Base-by-base conservation (phyloP, 2,329 filamentous ascomycete genomes). In the Fusarium succisae region DNA sequence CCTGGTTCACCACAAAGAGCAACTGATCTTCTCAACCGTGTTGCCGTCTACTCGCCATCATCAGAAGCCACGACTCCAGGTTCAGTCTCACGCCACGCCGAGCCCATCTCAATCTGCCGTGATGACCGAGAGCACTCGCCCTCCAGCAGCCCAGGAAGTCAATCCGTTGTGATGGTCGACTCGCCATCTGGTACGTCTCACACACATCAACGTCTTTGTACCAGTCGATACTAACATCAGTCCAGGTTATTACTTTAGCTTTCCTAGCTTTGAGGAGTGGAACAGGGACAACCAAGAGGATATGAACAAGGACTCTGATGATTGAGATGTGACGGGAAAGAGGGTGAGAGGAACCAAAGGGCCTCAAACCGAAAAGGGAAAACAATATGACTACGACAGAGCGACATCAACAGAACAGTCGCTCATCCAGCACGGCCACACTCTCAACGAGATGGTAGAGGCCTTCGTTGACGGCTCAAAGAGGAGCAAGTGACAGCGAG, bases 181-280 rank as follows among this genome's bases (percentile, higher is more conserved):
- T 79, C 79, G 22, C 78, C 76, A 44, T 78, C 78, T 56, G 79
- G 79, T 79, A 72, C 44, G 66, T 38, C 38, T 68, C 37, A 30
- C 43, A 39, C 37, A 30, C 43, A 39, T 47, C 35, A 45, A 22
- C 35, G 12, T 39, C 15, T 41, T n/a, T 13, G 22, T 20, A 28
- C 20, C 63, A 83, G 81, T 81, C 57, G 82, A 83, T 77, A 87
- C 75, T 77, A 44, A 79, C 69, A 66, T 37, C 32, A 48, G n/a
- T 12, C 38, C 66, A 80, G 79, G 75, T 63, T 88, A 89, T 70
- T 94, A 94, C 82, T 91, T 92, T 79, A 93, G 91, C 84, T 94
- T 94, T 79, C 92, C 92, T 22, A 92, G 89, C 80, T 93, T 93
- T 81, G 92, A 94, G 77, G 87, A 90, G 69, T 93, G 91, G 85